Evolutionary conservation across 1,284 basidiomycete genomes (phyloP), one percentile per base, ranked within the genome.

Genomic region (Marasmius oreades): DNA sequence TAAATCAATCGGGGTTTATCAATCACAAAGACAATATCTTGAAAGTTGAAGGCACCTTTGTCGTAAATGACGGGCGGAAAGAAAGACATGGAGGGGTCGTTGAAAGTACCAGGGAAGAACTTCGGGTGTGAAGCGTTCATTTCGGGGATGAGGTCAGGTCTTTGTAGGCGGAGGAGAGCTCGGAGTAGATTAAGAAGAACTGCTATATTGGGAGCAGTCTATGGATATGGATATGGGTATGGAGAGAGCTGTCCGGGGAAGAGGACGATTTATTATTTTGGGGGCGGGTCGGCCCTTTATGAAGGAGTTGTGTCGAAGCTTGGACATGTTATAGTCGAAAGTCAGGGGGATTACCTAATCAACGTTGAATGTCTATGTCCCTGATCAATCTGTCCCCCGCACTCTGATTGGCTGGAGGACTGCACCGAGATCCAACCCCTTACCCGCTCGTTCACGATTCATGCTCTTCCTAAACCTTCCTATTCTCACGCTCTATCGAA

Each of bases 61-160:
- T 50, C 18, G 16, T 33, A 50, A n/a, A 50, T 16, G 14, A 26
- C 12, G 8, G 26, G 26, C 11, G 24, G 47, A 20, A 50, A 33
- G 31, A 50, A 31, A 5, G 28, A 11, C 47, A 50, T 50, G 26
- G 47, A 18, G 14, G 47, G 47, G n/a, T 50, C 47, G 47, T 50
- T 50, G 26, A 50, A 50, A 2, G 47, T 31, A 50, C 47, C 47
- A 18, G 47, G 47, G 47, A 50, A 50, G 47, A 50, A 50, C 14
- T 24, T 50, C 12, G 47, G 47, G 18, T 50, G 47, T n/a, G 47
- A 50, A 8, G 26, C 31, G 14, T 23, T 50, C 47, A 50, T 50
- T 8, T 14, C 39, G 39, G 14, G 7, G 14, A 37, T 37, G 36
- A n/a, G 36, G 36, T 2, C 36, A 5, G n/a, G 5, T 3, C 2